Conservation (phyloP, 768 basidiomycete genomes). For the Dioszegia aurantiaca region DNA sequence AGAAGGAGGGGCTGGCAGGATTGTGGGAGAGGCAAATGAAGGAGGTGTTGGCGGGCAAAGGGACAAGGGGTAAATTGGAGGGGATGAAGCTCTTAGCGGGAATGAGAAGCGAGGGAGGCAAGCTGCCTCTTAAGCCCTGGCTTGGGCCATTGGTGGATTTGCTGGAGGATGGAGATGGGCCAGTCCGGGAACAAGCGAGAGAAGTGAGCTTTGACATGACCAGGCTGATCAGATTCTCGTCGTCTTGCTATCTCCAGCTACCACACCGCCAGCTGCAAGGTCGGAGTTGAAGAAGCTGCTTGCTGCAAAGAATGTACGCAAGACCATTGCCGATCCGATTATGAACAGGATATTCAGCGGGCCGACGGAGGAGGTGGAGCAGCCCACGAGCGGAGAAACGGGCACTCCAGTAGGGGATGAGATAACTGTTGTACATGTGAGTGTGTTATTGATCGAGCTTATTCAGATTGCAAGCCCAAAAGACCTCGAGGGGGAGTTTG, state of each 20-base stretch:
- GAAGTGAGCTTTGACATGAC: conserved; percentile 48
- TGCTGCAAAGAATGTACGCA: conserved; percentile 71
- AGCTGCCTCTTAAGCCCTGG: conserved; percentile 58
- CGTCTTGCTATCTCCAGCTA: conserved; percentile 77
- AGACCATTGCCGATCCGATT: conserved; percentile 78
- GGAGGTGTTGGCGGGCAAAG: conserved; percentile 36
- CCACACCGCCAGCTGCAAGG: conserved; percentile 78
- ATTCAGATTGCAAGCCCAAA: conserved; percentile 68
- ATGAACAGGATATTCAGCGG: conserved; percentile 53
- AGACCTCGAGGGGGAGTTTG: conserved; percentile 84
- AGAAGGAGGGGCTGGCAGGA: conserved; percentile 37
- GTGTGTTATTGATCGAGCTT: conserved; percentile 5
- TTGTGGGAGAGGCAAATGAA: conserved; percentile 41
- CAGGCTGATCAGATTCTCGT: conserved; percentile 60
- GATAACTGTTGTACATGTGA: conserved; percentile 42
- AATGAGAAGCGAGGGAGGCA: conserved; percentile 25
- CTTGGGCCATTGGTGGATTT: conserved; percentile 74
- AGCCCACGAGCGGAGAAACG: conserved; percentile 5
- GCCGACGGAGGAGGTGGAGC: background rate
- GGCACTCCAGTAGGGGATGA: conserved; percentile 27
- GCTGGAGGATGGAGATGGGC: conserved; percentile 84
- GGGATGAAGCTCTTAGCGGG: conserved; percentile 36
- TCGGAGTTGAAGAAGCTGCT: conserved; percentile 92
- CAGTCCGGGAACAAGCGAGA: conserved; percentile 77
- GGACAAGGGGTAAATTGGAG: conserved; percentile 43